These are phyloP conservation scores for Populus hybrid DNA, from an alignment of 441 rosid genomes.

Conservation along the genomic window DNA sequence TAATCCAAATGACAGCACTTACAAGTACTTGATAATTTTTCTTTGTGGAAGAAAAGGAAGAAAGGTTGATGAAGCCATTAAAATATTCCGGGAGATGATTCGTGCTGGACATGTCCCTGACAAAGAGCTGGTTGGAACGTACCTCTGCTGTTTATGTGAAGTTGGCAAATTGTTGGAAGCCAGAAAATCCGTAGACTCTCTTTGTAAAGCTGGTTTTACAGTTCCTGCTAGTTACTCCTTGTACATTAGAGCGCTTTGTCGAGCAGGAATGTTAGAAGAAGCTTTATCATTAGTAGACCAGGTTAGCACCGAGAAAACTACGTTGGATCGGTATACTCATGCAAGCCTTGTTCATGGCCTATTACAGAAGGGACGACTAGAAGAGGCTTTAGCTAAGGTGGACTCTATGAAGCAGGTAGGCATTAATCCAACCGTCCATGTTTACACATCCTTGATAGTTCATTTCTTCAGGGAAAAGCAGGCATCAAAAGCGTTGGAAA, in stretches of 20 bases:
- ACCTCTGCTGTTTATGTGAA: constrained; percentile 69
- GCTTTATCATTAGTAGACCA: constrained; percentile 47
- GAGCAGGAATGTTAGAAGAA: constrained; percentile 63
- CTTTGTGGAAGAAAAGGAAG: constrained; percentile 73
- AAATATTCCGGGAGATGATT: constrained; percentile 69
- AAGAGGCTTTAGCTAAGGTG: constrained; percentile 63
- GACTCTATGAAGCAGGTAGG: constrained; percentile 61
- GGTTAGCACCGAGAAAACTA: constrained; percentile 36
- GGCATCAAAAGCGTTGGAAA: constrained; percentile 44
- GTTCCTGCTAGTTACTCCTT: constrained; percentile 50
- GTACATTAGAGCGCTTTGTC: constrained; percentile 74
- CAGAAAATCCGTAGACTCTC: constrained; percentile 44
- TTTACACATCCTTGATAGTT: constrained; percentile 65
- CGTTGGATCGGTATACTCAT: constrained; percentile 45
- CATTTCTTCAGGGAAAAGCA: constrained; percentile 69
- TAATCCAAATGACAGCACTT: constrained; percentile 52
- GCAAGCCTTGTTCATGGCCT: constrained; percentile 70
- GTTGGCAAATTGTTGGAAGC: constrained; percentile 47
- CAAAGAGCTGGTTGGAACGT: constrained; percentile 55
- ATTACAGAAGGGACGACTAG: constrained; percentile 45
- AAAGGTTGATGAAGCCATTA: constrained; percentile 59
- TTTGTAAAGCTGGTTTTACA: constrained; percentile 52
- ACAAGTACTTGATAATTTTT: constrained; percentile 63
- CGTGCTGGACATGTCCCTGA: constrained; percentile 49
- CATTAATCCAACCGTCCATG: constrained; percentile 54